Base-by-base conservation (phyloP, 2,329 filamentous ascomycete species). In the Orbilia javanica region DNA sequence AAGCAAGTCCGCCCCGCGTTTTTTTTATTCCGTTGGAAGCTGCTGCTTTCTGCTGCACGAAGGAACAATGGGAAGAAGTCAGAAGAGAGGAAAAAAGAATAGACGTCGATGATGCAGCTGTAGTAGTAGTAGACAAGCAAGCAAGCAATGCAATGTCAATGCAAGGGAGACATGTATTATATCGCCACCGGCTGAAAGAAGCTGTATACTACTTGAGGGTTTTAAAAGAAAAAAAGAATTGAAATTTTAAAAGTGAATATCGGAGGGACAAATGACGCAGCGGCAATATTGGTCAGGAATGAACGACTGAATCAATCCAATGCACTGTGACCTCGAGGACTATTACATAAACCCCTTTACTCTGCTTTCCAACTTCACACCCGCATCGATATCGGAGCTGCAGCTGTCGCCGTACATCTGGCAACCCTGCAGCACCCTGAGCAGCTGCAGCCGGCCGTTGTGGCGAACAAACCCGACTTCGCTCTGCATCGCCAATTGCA, bases 401-500 rank as follows among this genome's bases (percentile, higher is more conserved):
- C 18, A 10, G 8, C 20, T 44, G 8, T 18, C 2, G 20, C n/a
- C n/a, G n/a, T n/a, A 20, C 15, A n/a, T 15, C 25, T n/a, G 11
- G 36, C 36, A 39, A 15, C 36, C 29, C 29, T 31, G 7, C n/a
- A n/a, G n/a, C n/a, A n/a, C n/a, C n/a, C n/a, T n/a, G n/a, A n/a
- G n/a, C n/a, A n/a, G n/a, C 3, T 39, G 36, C 48, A 53, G 48
- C 48, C 15, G 25, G 4, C 36, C 36, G 48, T 13, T 29, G 25
- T 25, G 25, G 22, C 48, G 6, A 20, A 18, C 60, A 50, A 53
- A 48, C 42, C 65, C 67, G 67, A 71, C 55, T 7, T 71, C 67
- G 67, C 67, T 25, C n/a, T 4, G 10, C 36, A 22, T 52, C 48
- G 48, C 48, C 25, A 29, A 27, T 29, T n/a, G 8, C n/a, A 44